Evolutionary conservation across 1,284 basidiomycete genomes (phyloP).

Genomic region (Pholiota adiposa): DNA sequence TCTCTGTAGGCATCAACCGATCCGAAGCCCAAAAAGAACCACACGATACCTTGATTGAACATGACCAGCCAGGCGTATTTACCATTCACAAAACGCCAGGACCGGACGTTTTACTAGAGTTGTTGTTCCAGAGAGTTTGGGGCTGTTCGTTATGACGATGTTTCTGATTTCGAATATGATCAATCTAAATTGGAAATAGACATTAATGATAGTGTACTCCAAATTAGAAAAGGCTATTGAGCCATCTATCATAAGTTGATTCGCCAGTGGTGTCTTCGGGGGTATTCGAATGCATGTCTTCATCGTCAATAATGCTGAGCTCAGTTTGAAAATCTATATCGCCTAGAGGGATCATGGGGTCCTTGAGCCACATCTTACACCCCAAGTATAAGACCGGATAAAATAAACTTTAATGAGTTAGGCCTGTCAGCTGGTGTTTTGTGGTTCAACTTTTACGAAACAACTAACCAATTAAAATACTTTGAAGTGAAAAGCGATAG

Average conservation of each 20-base stretch:
- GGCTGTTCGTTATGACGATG: no score
- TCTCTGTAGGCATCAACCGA: conserved; percentile 64
- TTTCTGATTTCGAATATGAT: no score
- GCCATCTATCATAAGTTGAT: conserved; percentile 23
- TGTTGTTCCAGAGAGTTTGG: conserved; percentile 63
- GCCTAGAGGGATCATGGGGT: conserved; percentile 21
- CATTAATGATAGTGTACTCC: not conserved
- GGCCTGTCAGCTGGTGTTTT: not conserved
- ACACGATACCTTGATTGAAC: conserved; percentile 5
- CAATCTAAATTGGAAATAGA: no score
- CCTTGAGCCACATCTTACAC: conserved; percentile 26
- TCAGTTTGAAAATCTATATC: conserved; percentile 27
- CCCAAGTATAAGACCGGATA: conserved; percentile 26
- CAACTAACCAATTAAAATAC: conserved; percentile 31
- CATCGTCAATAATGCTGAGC: conserved; percentile 17
- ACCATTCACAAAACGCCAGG: conserved; percentile 66
- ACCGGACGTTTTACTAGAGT: conserved; percentile 45
- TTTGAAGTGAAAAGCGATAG: conserved; percentile 25
- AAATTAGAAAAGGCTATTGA: conserved; percentile 23
- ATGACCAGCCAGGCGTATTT: conserved; percentile 42
- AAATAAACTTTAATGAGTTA: conserved; percentile 22
- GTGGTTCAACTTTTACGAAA: not conserved
- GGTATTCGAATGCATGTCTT: not conserved
- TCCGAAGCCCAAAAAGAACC: conserved; percentile 60
- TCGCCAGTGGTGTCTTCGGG: not conserved